A percentile compares a stretch with the other conserved stretches of the same genome.
phyloP scores from a whole-genome alignment of 345 rosid genomes.

The Kandelia obovata region DNA sequence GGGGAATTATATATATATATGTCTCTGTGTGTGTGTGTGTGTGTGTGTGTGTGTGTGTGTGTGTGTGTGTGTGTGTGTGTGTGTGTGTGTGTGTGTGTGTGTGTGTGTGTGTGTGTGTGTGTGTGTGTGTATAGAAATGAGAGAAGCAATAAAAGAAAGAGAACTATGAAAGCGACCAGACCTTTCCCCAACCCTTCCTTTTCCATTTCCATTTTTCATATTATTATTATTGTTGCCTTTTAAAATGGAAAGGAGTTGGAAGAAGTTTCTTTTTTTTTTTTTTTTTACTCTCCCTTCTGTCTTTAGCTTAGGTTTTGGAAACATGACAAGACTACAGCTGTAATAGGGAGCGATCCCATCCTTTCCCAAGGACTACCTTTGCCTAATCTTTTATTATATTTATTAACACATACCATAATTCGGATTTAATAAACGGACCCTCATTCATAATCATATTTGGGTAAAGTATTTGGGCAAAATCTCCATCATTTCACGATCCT shows the following conservation, averaged over 20 bases:
- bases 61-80: too few species aligned
- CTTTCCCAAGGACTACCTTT: background rate
- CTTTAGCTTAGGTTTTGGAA: constrained; percentile 29
- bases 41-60: background rate
- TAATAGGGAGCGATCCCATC: constrained; percentile 30
- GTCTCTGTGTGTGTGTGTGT: too few species aligned
- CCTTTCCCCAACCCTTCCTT: background rate
- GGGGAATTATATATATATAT: background rate
- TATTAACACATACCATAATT: background rate
- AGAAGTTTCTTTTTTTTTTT: too few species aligned
- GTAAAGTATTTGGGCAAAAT: too few species aligned
- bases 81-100: too few species aligned
- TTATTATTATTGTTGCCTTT: background rate
- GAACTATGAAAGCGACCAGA: constrained; percentile 25
- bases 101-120: too few species aligned
- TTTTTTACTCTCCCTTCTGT: constrained; percentile 1
- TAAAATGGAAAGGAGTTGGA: too few species aligned
- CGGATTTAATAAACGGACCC: background rate
- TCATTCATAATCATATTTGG: too few species aligned
- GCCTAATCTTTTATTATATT: background rate
- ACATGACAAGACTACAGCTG: constrained; percentile 43
- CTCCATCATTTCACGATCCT: too few species aligned
- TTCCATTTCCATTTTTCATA: background rate
- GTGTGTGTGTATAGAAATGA: background rate
- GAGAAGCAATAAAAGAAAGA: background rate